A percentile compares a stretch with the other conserved stretches of the same genome.
Evolutionary conservation across 371 early-diverging fungal genomes (phyloP).

Genomic region (Dichotomocladium elegans): DNA sequence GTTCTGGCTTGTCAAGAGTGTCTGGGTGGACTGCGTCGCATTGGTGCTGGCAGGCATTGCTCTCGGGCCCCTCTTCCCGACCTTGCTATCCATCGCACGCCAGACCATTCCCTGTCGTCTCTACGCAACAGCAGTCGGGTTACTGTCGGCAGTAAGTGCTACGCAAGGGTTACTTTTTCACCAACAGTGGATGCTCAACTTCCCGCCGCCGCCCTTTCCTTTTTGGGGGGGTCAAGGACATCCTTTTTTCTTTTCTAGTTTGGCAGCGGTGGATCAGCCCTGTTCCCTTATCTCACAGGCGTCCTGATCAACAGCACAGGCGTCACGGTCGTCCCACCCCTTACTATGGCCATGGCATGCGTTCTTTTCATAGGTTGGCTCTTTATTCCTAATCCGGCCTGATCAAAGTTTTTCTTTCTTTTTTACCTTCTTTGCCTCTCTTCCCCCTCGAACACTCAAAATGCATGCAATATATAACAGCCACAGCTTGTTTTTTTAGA

Average conservation of each 20-base stretch:
- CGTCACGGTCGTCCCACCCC: conserved; percentile 13
- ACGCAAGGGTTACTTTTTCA: not conserved
- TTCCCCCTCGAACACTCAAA: too few relatives aligned
- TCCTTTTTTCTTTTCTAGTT: not conserved
- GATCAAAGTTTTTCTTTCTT: too few relatives aligned
- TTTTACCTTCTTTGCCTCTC: too few relatives aligned
- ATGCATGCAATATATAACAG: too few relatives aligned
- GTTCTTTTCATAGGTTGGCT: conserved; percentile 15
- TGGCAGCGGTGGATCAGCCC: conserved; percentile 19
- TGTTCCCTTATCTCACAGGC: conserved; percentile 20
- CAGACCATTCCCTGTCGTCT: conserved; percentile 13
- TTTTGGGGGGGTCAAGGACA: not conserved
- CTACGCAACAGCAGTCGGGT: conserved; percentile 18
- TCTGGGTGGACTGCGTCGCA: conserved; percentile 8
- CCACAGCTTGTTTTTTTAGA: too few relatives aligned
- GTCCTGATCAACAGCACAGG: conserved; percentile 11
- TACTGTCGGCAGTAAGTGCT: conserved; percentile 14
- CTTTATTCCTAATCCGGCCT: conserved; percentile 16
- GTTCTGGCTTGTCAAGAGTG: conserved; percentile 12
- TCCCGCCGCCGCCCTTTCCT: not conserved
- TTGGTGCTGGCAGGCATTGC: conserved; percentile 15
- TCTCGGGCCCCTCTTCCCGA: conserved; percentile 25
- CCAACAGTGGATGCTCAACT: not conserved
- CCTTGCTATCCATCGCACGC: conserved; percentile 16
- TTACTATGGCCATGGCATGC: conserved; percentile 11